Percentiles rank a stretch among this genome's conserved stretches.
phyloP scores from a whole-genome alignment of 192 early-diverging fungal genomes.

The Coemansia biformis region DNA sequence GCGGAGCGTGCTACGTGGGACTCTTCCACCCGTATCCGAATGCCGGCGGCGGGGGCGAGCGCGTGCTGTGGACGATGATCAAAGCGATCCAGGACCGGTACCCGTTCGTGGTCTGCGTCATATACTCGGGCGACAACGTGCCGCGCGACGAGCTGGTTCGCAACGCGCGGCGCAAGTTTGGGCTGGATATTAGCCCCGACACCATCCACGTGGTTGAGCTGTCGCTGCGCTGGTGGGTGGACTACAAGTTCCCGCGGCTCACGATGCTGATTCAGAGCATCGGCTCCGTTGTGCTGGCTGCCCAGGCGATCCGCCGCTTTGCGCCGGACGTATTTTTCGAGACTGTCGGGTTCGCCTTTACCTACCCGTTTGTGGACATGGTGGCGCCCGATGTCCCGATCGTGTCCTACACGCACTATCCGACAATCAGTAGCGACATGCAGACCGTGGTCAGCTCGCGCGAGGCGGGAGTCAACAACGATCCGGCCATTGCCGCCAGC shows the following conservation, averaged over 20 bases:
- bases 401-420: slow-evolving; percentile 93
- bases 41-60: slow-evolving; percentile 91
- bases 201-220: slow-evolving; percentile 64
- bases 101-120: slow-evolving; percentile 59
- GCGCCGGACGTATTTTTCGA: slow-evolving; percentile 83
- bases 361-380: slow-evolving; percentile 70
- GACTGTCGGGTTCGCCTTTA: slow-evolving; percentile 94
- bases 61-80: slow-evolving; percentile 91
- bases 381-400: slow-evolving; percentile 57
- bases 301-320: slow-evolving; percentile 63
- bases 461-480: slow-evolving; percentile 63
- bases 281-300: slow-evolving; percentile 69
- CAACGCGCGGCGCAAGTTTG: slow-evolving; percentile 56
- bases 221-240: slow-evolving; percentile 59
- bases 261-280: slow-evolving; percentile 86
- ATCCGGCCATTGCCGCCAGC: slow-evolving; percentile 53
- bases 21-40: slow-evolving; percentile 97
- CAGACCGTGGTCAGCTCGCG: slow-evolving; percentile 62
- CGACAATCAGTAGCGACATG: slow-evolving; percentile 93
- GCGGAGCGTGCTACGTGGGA: slow-evolving; percentile 54
- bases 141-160: slow-evolving; percentile 56
- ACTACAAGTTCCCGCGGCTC: slow-evolving; percentile 65
- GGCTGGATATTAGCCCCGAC: slow-evolving; percentile 55
- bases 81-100: slow-evolving; percentile 70
- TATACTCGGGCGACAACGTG: slow-evolving; percentile 76